Percentiles rank a stretch among this genome's conserved stretches.
These are phyloP conservation scores for Vaccinium corymbosum DNA, from an alignment of 148 eudicot species.

Conservation along the genomic window DNA sequence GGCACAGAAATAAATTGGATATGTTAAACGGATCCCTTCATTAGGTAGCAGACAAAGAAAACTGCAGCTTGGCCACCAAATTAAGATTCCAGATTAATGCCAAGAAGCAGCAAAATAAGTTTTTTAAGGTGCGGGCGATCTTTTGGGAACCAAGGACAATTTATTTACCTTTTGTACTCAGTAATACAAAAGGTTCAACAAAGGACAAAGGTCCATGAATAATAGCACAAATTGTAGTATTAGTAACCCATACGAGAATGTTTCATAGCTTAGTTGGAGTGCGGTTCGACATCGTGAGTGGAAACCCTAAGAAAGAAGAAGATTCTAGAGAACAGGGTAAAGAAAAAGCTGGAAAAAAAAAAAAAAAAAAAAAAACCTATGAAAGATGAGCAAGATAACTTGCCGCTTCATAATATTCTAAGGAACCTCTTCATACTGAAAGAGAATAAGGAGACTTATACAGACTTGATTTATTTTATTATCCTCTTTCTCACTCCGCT, in stretches of 20 bases:
- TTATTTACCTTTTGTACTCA: not conserved
- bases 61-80: not conserved
- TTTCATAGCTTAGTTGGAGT: not conserved
- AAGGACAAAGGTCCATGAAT: not conserved
- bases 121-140: not conserved
- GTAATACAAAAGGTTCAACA: not conserved
- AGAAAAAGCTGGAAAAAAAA: not conserved
- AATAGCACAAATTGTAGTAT: not conserved
- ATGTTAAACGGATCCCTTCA: not conserved
- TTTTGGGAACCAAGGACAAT: not conserved
- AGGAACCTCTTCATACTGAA: not conserved
- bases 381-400: not conserved
- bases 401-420: not conserved
- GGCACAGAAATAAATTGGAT: not conserved
- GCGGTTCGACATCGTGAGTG: not conserved
- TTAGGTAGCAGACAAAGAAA: not conserved
- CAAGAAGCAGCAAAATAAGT: not conserved
- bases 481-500: not conserved
- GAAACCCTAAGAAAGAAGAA: not conserved
- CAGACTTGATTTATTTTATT: not conserved
- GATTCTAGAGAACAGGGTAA: not conserved
- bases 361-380: not conserved
- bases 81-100: not conserved
- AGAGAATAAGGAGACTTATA: not conserved
- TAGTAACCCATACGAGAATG: not conserved